Percentiles rank a stretch among this genome's conserved stretches.
phyloP scores from a whole-genome alignment of 2,329 filamentous ascomycete genomes.

The Dothidotthia symphoricarpi region DNA sequence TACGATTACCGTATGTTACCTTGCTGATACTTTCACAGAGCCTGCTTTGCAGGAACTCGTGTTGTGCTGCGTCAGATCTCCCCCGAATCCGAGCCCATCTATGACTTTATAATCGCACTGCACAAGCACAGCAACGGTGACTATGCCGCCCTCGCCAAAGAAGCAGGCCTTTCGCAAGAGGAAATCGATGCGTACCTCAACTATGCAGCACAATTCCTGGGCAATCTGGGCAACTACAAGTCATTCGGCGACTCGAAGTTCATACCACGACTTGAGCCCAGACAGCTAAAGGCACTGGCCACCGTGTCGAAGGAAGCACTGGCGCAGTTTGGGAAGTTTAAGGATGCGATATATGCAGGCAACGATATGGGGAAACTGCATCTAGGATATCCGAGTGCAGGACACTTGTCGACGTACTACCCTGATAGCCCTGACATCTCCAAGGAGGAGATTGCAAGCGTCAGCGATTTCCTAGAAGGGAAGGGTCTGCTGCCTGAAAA shows the following conservation, averaged over 20 bases:
- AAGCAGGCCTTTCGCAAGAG: constrained; percentile 43
- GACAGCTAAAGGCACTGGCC: constrained; percentile 47
- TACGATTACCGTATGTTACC: background rate
- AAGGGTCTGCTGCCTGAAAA: constrained; percentile 52
- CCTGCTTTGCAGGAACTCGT: constrained; percentile 50
- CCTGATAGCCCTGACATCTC: constrained; percentile 51
- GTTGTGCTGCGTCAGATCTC: constrained; percentile 55
- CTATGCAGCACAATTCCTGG: constrained; percentile 49
- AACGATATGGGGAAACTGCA: constrained; percentile 46
- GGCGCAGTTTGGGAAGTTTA: constrained; percentile 45
- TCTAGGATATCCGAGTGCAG: constrained; percentile 50
- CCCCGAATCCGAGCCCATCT: constrained; percentile 52
- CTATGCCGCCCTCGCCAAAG: constrained; percentile 47
- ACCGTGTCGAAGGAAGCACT: constrained; percentile 41
- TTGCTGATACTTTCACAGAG: constrained; percentile 28
- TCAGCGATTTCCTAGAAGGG: constrained; percentile 49
- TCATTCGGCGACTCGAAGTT: constrained; percentile 53
- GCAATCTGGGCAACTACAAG: constrained; percentile 57
- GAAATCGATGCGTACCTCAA: constrained; percentile 41
- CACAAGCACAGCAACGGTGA: constrained; percentile 50
- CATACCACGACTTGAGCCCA: constrained; percentile 48
- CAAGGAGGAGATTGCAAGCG: constrained; percentile 47
- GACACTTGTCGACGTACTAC: constrained; percentile 53
- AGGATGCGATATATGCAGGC: constrained; percentile 48
- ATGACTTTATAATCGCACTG: constrained; percentile 55